phyloP scores from a whole-genome alignment of 192 early-diverging fungal genomes.

The Coemansia sp. region DNA sequence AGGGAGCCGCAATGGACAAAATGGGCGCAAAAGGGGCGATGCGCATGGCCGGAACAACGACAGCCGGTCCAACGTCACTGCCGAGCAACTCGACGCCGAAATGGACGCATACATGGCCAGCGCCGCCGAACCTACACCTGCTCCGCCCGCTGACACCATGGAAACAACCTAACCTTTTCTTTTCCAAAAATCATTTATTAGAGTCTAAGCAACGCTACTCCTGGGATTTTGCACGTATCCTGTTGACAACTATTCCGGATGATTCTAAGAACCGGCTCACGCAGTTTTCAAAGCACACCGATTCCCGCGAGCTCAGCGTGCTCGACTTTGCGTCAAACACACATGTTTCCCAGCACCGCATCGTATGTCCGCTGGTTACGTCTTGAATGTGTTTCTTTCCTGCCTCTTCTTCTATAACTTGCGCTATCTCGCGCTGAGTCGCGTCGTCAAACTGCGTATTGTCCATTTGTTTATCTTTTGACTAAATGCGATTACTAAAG shows the following conservation, averaged over 20 bases:
- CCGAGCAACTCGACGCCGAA: constrained; percentile 47
- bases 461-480: constrained; percentile 5
- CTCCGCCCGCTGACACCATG: constrained; percentile 2
- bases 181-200: constrained; percentile 7
- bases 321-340: constrained; percentile 54
- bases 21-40: background rate
- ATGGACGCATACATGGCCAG: constrained; percentile 49
- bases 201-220: background rate
- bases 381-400: constrained; percentile 61
- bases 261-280: constrained; percentile 71
- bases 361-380: constrained; percentile 62
- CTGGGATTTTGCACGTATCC: constrained; percentile 25
- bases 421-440: constrained; percentile 57
- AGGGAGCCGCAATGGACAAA: background rate
- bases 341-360: constrained; percentile 72
- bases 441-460: constrained; percentile 53
- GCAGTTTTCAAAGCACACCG: constrained; percentile 67
- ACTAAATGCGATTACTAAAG: background rate
- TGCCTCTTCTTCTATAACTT: constrained; percentile 62
- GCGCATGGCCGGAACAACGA: background rate
- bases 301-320: constrained; percentile 57
- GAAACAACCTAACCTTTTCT: background rate
- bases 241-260: constrained; percentile 61
- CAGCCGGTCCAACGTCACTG: constrained; percentile 12
- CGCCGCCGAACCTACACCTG: background rate